Evolutionary conservation across 176 grass and related monocot genomes (phyloP).

Genomic region (Saccharum officinarum): DNA sequence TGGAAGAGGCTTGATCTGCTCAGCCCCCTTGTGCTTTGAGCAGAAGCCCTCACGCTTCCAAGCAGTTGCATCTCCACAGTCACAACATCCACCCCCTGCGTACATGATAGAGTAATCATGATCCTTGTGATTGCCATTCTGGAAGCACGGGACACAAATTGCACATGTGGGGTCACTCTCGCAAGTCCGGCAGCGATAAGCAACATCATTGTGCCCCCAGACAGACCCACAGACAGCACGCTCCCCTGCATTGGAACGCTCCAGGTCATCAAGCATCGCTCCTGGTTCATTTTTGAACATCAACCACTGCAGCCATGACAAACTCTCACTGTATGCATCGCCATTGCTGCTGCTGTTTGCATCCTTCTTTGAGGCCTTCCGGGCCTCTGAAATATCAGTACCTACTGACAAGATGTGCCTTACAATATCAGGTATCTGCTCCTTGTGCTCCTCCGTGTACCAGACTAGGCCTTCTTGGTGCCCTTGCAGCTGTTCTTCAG

Average conservation of each 20-base stretch:
- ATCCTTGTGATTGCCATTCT: constrained; percentile 83
- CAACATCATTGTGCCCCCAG: constrained; percentile 86
- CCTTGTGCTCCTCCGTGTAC: constrained; percentile 43
- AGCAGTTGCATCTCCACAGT: constrained; percentile 92
- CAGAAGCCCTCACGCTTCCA: constrained; percentile 97
- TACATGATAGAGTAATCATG: constrained; percentile 99
- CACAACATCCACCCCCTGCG: constrained; percentile 91
- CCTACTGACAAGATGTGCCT: constrained; percentile 58
- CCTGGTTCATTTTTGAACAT: constrained; percentile 75
- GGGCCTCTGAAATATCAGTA: constrained; percentile 30
- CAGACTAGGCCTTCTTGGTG: constrained; percentile 45
- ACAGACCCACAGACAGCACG: constrained; percentile 84
- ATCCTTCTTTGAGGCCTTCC: constrained; percentile 25
- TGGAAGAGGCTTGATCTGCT: constrained; percentile 82
- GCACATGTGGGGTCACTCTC: constrained; percentile 89
- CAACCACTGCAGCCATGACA: constrained; percentile 86
- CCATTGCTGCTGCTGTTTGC: background rate
- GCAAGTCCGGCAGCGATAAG: constrained; percentile 88
- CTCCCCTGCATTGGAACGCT: constrained; percentile 44
- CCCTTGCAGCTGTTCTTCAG: constrained; percentile 47
- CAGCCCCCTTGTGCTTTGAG: constrained; percentile 79
- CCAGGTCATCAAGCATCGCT: constrained; percentile 49
- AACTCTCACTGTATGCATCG: constrained; percentile 44
- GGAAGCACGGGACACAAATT: constrained; percentile 92
- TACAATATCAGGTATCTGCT: constrained; percentile 33